These are phyloP conservation scores for Lycium ferocissimum DNA, from an alignment of 257 asterid genomes.

Conservation along the genomic window DNA sequence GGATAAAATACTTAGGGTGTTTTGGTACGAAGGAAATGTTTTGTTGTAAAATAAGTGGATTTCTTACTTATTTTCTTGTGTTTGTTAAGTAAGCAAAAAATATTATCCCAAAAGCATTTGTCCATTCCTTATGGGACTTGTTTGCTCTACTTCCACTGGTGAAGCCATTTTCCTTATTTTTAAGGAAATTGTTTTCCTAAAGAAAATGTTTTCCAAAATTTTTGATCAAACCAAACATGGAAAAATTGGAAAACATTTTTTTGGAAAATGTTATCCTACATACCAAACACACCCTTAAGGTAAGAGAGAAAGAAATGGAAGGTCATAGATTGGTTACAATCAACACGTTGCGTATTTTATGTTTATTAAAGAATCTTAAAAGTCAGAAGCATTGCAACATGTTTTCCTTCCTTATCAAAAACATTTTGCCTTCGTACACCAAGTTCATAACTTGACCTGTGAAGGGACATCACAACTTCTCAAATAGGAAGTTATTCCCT, in stretches of 20 bases:
- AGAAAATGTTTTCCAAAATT: neutral
- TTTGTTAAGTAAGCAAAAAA: neutral
- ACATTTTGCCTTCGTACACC: neutral
- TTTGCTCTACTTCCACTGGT: neutral
- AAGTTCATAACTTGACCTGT: neutral
- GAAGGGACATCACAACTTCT: neutral
- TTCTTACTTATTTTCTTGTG: neutral
- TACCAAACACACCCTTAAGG: neutral
- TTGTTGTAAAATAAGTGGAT: neutral
- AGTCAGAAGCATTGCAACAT: neutral
- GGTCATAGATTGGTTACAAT: neutral
- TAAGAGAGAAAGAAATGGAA: neutral
- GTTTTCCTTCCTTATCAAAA: neutral
- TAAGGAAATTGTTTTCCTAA: neutral
- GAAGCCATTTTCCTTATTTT: neutral
- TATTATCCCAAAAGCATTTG: neutral
- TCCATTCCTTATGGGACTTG: neutral
- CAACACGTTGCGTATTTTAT: neutral
- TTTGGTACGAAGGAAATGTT: neutral
- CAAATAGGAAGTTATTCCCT: slow-evolving; percentile 4
- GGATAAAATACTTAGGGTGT: neutral
- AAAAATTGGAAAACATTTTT: neutral
- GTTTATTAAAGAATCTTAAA: neutral
- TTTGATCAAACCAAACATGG: neutral
- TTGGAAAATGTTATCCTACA: too few relatives aligned